Evolutionary conservation across 2,329 filamentous ascomycete genomes (phyloP), one percentile per base, ranked within the genome.

Genomic region (Leptosphaerulina australis): DNA sequence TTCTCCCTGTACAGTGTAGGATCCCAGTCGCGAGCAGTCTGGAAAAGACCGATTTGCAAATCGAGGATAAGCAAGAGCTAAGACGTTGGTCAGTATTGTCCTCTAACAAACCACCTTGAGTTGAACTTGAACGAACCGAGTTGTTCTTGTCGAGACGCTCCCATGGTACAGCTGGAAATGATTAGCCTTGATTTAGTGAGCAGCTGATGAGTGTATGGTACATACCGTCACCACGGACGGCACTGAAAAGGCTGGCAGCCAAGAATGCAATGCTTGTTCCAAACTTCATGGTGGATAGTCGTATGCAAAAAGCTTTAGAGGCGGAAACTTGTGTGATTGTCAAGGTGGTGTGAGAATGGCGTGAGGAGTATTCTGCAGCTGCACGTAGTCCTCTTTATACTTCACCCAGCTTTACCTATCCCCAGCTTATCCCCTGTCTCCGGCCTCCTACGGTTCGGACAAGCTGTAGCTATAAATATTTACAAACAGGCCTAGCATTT

Each of bases 11-110:
- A 91, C 26, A 86, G 78, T 8, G 80, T 83, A 10, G 84, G 75
- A 48, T 86, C 81, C 64, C 81, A 89, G 73, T 92, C 88, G 29
- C 86, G 81, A 28, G 85, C 85, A 5, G 83, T 60, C 34, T 75
- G 72, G 65, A 79, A 84, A 31, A 86, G 78, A 20, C 83, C 84
- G 53, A 82, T 78, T 65, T 86, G 83, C 47, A 84, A 73, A 59
- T 86, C 83, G 30, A 86, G 75, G 37, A 86, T 79, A 18, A 86
- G 68, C 38, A 86, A 79, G 26, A 81, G 68, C 77, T 81, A 17
- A 29, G 49, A 29, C 44, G 28, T 33, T 34, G 8, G 26, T 53
- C 26, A 51, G 44, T 38, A 7, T 8, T 2, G 14, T 8, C 2
- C 33, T 14, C 5, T 10, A 8, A 9, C 24, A 6, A 25, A 5